These are phyloP conservation scores for Ganoderma lingzhi DNA, from an alignment of 1,284 basidiomycete species.

Conservation along the genomic window DNA sequence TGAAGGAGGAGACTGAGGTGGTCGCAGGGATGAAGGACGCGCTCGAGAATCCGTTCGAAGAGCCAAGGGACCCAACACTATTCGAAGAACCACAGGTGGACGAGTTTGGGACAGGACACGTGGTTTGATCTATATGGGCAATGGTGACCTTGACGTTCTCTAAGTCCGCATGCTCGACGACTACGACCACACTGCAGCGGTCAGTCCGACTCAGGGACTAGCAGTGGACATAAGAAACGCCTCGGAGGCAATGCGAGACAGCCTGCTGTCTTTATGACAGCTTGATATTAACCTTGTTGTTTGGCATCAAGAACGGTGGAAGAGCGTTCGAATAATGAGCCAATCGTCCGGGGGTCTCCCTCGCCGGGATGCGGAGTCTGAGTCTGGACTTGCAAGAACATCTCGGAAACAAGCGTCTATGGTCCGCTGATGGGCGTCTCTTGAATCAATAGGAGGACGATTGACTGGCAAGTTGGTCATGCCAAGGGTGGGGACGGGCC, in stretches of 20 bases:
- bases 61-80: constrained; percentile 36
- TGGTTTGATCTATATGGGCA: constrained; percentile 28
- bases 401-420: not conserved
- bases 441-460: not conserved
- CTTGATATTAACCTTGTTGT: no score
- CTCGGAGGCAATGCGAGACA: not conserved
- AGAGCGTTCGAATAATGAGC: not conserved
- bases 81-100: constrained; percentile 39
- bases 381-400: not conserved
- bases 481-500: no score
- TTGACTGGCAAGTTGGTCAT: not conserved
- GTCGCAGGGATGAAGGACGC: constrained; percentile 18
- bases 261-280: not conserved
- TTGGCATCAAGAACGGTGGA: not conserved
- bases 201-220: not conserved
- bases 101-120: constrained; percentile 38
- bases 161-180: not conserved
- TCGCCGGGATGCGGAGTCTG: no score
- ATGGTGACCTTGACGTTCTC: not conserved
- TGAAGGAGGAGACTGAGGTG: constrained; percentile 18
- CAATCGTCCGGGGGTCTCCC: not conserved
- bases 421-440: not conserved
- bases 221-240: no score
- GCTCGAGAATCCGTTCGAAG: constrained; percentile 33
- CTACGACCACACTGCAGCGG: not conserved